These are phyloP conservation scores for Lanmaoa rubissima DNA, from an alignment of 768 basidiomycete species.

Conservation along the genomic window DNA sequence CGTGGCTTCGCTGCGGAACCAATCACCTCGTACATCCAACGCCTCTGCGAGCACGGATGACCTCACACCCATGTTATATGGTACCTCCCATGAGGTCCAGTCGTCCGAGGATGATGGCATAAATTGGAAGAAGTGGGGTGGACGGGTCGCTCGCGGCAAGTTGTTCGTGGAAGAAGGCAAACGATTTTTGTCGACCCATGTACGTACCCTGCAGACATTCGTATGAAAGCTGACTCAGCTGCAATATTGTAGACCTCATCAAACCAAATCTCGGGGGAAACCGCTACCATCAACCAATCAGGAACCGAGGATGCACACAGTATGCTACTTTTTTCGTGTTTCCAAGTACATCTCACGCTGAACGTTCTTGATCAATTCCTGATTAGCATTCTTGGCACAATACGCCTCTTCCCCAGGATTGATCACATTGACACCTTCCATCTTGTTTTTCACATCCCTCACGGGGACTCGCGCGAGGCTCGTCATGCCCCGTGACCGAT, in stretches of 20 bases:
- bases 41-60: slow-evolving; percentile 12
- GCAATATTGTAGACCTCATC: slow-evolving; percentile 8
- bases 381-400: slow-evolving; percentile 60
- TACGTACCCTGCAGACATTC: slow-evolving; percentile 28
- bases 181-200: slow-evolving; percentile 38
- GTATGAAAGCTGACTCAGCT: background rate
- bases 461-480: slow-evolving; percentile 45
- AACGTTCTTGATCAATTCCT: slow-evolving; percentile 32
- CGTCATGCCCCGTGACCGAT: slow-evolving; percentile 41
- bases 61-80: background rate
- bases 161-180: slow-evolving; percentile 42
- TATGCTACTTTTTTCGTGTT: slow-evolving; percentile 20
- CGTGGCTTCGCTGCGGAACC: slow-evolving; percentile 28
- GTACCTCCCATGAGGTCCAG: background rate
- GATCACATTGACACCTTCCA: slow-evolving; percentile 51
- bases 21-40: slow-evolving; percentile 14
- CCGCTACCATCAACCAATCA: background rate
- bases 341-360: background rate
- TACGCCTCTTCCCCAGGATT: slow-evolving; percentile 53
- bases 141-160: slow-evolving; percentile 46
- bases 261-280: slow-evolving; percentile 1
- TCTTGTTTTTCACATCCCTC: slow-evolving; percentile 56
- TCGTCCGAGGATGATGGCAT: slow-evolving; percentile 24
- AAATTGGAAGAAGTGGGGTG: slow-evolving; percentile 60
- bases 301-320: slow-evolving; percentile 33